Evolutionary conservation across 2,329 filamentous ascomycete genomes (phyloP), one percentile per base, ranked within the genome.

Genomic region (Cladosporium austrohemisphaericum): DNA sequence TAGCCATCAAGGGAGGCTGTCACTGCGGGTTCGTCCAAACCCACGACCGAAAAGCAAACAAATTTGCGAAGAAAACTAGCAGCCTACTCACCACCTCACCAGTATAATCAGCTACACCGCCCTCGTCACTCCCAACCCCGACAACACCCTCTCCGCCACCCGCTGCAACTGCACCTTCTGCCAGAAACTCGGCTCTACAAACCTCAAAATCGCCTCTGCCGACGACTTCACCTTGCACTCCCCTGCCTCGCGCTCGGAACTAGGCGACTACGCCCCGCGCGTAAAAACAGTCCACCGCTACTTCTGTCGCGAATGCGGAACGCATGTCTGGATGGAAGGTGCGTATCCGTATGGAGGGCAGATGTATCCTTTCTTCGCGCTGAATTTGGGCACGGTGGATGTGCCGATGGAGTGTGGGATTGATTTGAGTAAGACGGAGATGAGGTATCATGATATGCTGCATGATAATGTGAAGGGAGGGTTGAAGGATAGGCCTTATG

Each of bases 341-440:
- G 43, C 29, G 16, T 51, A 47, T 28, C 28, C 37, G 5, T 13
- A 49, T n/a, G 19, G 45, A 14, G 35, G 52, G 14, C 23, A 44
- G n/a, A 41, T 28, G 47, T 22, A 29, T 29, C 38, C 41, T n/a
- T 16, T 55, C 10, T 51, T 52, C 16, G 33, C 33, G 14, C 38
- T 57, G 19, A 57, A 57, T 37, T 5, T 55, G 23, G 49, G 51
- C 2, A 57, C 53, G 7, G 40, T 57, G 10, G 53, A 57, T 47
- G 53, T 54, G 37, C 51, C 49, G 29, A 38, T 52, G 38, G 53
- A 50, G 13, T n/a, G n/a, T n/a, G 53, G 51, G 5, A 40, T 57
- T 2, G 53, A 57, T 33, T 44, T 55, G 48, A 53, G 49, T 26
- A 41, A 49, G 35, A 44, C 41, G 6, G 51, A 50, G 45, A 48